Evolutionary conservation across 2,329 filamentous ascomycete genomes (phyloP).

Genomic region (Fusarium solani-melongenae): DNA sequence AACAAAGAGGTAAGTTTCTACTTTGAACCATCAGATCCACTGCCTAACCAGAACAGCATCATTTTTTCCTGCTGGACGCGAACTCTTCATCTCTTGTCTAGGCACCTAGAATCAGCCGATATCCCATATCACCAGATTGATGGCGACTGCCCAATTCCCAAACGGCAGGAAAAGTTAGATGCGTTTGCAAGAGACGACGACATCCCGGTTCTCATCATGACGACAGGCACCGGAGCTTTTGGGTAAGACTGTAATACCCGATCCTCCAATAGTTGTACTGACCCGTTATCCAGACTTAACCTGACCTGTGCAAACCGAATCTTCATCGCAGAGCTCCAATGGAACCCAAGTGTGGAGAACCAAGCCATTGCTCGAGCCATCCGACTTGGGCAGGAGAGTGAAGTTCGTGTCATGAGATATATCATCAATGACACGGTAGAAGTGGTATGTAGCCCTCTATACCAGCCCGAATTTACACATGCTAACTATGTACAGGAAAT

Average conservation of each 20-base stretch:
- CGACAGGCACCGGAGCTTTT: conserved; percentile 61
- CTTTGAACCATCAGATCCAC: not conserved
- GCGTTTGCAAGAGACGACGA: conserved; percentile 47
- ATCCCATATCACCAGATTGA: conserved; percentile 56
- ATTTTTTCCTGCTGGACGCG: conserved; percentile 60
- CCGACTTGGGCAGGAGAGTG: conserved; percentile 56
- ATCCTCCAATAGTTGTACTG: not conserved
- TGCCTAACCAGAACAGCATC: conserved; percentile 46
- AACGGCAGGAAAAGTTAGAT: conserved; percentile 52
- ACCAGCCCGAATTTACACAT: accelerated
- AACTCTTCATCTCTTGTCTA: conserved; percentile 52
- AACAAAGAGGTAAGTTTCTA: not conserved
- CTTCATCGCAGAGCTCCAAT: conserved; percentile 64
- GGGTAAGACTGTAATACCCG: conserved; percentile 47
- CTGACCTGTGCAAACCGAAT: conserved; percentile 59
- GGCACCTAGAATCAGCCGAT: conserved; percentile 38
- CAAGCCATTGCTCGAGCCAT: conserved; percentile 63
- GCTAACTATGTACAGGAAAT: not conserved
- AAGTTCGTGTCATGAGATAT: conserved; percentile 59
- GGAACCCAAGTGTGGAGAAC: conserved; percentile 64
- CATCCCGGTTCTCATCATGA: conserved; percentile 61
- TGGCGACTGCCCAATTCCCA: conserved; percentile 51
- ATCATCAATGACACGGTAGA: conserved; percentile 56
- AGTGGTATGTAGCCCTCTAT: conserved; percentile 44
- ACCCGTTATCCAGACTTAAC: conserved; percentile 52